A percentile compares a stretch with the other conserved stretches of the same genome.
phyloP scores from a whole-genome alignment of 139 green algal species.

The Chlorella vulgaris region DNA sequence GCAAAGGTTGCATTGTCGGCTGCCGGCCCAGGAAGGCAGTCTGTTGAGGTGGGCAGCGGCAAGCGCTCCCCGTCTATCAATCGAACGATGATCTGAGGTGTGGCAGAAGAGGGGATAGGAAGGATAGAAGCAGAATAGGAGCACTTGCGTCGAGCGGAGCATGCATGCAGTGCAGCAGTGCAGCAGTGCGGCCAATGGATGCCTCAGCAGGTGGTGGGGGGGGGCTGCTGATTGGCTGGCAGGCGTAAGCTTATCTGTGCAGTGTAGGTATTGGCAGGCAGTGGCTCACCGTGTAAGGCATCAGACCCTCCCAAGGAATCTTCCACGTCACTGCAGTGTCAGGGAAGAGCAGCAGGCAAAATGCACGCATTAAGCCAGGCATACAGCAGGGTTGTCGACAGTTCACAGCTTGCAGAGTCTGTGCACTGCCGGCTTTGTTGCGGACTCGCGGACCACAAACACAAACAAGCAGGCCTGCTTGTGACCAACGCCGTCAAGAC shows the following conservation, averaged over 20 bases:
- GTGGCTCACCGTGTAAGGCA: neutral
- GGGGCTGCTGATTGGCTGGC: too few species aligned
- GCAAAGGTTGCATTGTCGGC: conserved; percentile 16
- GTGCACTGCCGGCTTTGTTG: too few species aligned
- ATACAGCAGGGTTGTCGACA: neutral
- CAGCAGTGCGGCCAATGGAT: too few species aligned
- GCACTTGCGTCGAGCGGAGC: too few species aligned
- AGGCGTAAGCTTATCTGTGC: too few species aligned
- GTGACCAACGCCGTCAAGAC: too few species aligned
- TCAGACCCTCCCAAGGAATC: neutral
- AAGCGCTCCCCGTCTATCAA: conserved; percentile 1
- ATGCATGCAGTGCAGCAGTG: too few species aligned
- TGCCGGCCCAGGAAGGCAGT: conserved; percentile 3
- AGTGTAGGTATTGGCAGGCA: conserved; percentile 46
- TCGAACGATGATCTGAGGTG: conserved; percentile 25
- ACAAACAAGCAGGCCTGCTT: too few species aligned
- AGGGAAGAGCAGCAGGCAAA: neutral
- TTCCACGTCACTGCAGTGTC: neutral
- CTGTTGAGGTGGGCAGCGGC: neutral
- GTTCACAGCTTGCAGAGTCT: too few species aligned
- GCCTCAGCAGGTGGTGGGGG: too few species aligned
- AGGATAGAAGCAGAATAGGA: too few species aligned
- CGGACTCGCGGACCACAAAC: too few species aligned
- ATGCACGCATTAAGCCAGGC: neutral
- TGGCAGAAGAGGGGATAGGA: conserved; percentile 53